Percentiles rank a stretch among this genome's conserved stretches.
phyloP scores from a whole-genome alignment of 2,329 filamentous ascomycete species.

The Fusarium sp. region DNA sequence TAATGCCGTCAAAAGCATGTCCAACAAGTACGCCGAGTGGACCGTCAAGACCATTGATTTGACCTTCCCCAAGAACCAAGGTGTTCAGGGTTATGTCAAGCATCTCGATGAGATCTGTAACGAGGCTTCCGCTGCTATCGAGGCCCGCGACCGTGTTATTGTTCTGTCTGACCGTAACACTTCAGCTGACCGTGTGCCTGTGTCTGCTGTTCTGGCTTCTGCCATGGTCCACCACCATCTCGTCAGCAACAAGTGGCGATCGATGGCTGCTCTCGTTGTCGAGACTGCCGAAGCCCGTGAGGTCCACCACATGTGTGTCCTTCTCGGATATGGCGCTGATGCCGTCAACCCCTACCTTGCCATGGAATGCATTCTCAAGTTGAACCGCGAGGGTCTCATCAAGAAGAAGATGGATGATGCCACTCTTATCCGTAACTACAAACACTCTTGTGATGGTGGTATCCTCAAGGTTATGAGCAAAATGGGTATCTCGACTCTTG shows the following conservation, averaged over 20 bases:
- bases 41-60: constrained; percentile 90
- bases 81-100: constrained; percentile 83
- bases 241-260: constrained; percentile 95
- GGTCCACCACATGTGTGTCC: constrained; percentile 98
- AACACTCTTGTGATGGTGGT: constrained; percentile 93
- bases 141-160: constrained; percentile 84
- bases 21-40: constrained; percentile 78
- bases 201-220: constrained; percentile 87
- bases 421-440: constrained; percentile 91
- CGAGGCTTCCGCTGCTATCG: constrained; percentile 82
- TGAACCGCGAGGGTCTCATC: constrained; percentile 91
- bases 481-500: constrained; percentile 97
- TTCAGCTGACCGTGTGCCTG: constrained; percentile 80
- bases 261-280: constrained; percentile 83
- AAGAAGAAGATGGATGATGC: constrained; percentile 87
- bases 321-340: constrained; percentile 94
- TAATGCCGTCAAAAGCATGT: constrained; percentile 84
- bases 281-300: constrained; percentile 96
- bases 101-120: constrained; percentile 90
- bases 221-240: constrained; percentile 96
- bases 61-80: constrained; percentile 88
- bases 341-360: constrained; percentile 94
- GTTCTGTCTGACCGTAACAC: constrained; percentile 90
- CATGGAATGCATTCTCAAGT: constrained; percentile 96
- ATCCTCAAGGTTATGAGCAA: constrained; percentile 99